Base-by-base conservation (phyloP, 2,329 filamentous ascomycete genomes). In the Paecilomyces sp. region DNA sequence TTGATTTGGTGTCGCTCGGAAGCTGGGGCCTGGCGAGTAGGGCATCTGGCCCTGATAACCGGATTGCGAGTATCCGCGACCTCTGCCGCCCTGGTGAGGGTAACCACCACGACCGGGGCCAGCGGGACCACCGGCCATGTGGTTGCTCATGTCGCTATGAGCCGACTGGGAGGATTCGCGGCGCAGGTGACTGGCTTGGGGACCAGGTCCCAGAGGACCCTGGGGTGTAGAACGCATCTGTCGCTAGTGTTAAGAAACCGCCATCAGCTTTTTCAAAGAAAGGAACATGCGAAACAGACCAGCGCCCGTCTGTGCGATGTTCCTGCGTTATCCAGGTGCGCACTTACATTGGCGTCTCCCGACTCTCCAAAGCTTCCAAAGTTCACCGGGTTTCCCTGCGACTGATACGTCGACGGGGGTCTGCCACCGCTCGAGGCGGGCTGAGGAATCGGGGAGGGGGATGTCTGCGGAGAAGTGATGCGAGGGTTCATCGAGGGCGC, bases 361-460 rank as follows among this genome's bases (percentile, higher is more conserved):
- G 77, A 71, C 71, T 95, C 90, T 69, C 87, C 86, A 66, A 93
- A 88, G 77, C 89, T 92, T 65, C 92, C 92, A 80, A 96, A 97
- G 67, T 80, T 84, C 57, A 90, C 85, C 74, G 88, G 87, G 70
- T 86, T 88, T 58, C 84, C 84, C 66, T 88, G 86, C 65, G 87
- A 87, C 66, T 88, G 83, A 64, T 91, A 83, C 64, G 84, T 85
- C 34, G 91, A 88, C 53, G 92, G 91, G 67, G 92, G 92, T 69
- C 91, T 81, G 58, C 87, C 91, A 67, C 92, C 91, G 70, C 92
- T 94, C 34, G 88, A 87, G 58, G 88, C 85, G 57, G 92, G 91
- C 75, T 93, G 90, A 33, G 94, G 93, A 67, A 97, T 97, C 3
- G 94, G 94, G 51, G 91, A 93, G 3, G 94, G 94, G 54, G 93